Conservation (phyloP, 2,329 filamentous ascomycete species). For the Gnomoniopsis sp. region DNA sequence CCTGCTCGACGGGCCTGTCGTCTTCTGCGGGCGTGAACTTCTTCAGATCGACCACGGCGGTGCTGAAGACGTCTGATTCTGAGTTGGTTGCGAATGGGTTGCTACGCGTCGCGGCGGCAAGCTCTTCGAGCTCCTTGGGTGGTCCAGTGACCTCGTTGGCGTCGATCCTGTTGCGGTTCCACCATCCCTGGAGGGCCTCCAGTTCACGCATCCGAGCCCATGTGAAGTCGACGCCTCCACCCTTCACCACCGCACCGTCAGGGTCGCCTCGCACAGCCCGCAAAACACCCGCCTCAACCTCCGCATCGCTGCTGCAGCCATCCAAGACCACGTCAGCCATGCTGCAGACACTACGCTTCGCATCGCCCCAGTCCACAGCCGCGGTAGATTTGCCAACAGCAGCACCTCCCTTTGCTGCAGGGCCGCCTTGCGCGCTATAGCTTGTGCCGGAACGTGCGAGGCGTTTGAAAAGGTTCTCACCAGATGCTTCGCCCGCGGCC, state of each 20-base stretch:
- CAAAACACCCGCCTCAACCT: constrained; percentile 52
- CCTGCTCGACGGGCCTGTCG: background rate
- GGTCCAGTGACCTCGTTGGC: constrained; percentile 28
- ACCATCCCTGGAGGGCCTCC: constrained; percentile 64
- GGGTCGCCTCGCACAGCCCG: constrained; percentile 58
- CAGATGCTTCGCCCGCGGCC: constrained; percentile 74
- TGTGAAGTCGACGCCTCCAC: constrained; percentile 62
- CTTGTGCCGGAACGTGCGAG: constrained; percentile 62
- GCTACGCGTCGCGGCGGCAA: constrained; percentile 5
- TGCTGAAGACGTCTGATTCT: constrained; percentile 10
- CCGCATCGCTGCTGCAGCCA: constrained; percentile 55
- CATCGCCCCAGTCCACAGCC: constrained; percentile 87
- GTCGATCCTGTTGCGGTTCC: constrained; percentile 53
- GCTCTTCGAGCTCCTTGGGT: constrained; percentile 25
- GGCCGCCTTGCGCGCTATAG: constrained; percentile 59
- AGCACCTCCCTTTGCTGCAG: constrained; percentile 52
- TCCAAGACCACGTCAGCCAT: constrained; percentile 55
- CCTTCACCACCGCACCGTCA: constrained; percentile 54
- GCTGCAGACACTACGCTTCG: constrained; percentile 54
- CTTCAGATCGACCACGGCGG: constrained; percentile 11
- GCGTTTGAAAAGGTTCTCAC: constrained; percentile 87
- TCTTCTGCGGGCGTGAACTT: constrained; percentile 13
- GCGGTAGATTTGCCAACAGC: constrained; percentile 63
- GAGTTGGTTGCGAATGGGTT: constrained; percentile 14
- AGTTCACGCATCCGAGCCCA: constrained; percentile 65